Conservation (phyloP, 2,329 filamentous ascomycete species). For the Alternaria hordeiaustralica region DNA sequence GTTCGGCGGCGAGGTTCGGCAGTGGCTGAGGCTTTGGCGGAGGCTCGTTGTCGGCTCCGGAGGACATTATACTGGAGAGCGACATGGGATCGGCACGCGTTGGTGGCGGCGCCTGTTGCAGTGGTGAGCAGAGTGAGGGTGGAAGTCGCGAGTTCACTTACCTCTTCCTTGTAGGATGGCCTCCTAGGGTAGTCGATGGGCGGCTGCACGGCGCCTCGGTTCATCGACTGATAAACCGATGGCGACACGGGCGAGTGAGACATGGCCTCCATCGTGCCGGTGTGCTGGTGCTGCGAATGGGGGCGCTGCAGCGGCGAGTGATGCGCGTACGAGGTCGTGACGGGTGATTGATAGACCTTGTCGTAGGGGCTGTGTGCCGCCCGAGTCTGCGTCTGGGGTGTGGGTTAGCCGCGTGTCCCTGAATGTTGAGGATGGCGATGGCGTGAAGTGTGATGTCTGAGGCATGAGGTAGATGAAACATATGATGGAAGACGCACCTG, state of each 20-base stretch:
- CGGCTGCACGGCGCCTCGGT: constrained; percentile 45
- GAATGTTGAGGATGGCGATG: constrained; percentile 2
- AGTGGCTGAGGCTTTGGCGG: constrained; percentile 57
- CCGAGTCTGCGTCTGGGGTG: constrained; percentile 35
- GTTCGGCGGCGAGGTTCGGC: constrained; percentile 32
- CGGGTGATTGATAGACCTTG: constrained; percentile 48
- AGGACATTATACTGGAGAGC: constrained; percentile 92
- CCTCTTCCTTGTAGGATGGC: constrained; percentile 46
- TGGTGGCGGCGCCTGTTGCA: constrained; percentile 64
- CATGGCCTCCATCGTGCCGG: constrained; percentile 43
- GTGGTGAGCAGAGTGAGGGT: constrained; percentile 23
- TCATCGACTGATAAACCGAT: constrained; percentile 41
- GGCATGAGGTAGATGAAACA: not conserved
- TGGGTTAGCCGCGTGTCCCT: constrained; percentile 29
- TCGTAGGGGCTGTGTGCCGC: constrained; percentile 44
- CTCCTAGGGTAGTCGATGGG: constrained; percentile 38
- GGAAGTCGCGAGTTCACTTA: constrained; percentile 21
- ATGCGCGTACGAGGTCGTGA: constrained; percentile 41
- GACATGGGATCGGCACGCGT: constrained; percentile 91
- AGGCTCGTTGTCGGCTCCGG: constrained; percentile 76
- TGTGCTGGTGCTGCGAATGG: constrained; percentile 42
- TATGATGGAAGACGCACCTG: constrained; percentile 35
- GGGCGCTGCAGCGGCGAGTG: constrained; percentile 48
- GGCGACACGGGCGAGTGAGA: constrained; percentile 50
- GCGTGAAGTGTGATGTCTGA: not conserved